Conservation (phyloP, 306 rosid genomes). For the Abrus pulchellus region DNA sequence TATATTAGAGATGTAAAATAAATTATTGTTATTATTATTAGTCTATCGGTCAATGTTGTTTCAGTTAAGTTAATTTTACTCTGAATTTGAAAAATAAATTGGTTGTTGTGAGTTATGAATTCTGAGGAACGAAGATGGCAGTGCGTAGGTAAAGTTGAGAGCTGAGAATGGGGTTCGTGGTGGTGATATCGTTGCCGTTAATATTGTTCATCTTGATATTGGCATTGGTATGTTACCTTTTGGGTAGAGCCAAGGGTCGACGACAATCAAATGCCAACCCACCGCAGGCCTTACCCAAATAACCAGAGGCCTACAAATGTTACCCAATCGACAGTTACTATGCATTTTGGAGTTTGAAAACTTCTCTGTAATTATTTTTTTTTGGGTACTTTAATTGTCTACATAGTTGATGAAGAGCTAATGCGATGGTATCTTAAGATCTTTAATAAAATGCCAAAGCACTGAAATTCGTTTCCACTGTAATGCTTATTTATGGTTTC, state of each 20-base stretch:
- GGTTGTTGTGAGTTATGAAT: background rate
- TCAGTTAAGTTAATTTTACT: background rate
- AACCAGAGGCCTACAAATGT: conserved; percentile 1
- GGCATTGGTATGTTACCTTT: conserved; percentile 62
- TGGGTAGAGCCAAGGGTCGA: conserved; percentile 58
- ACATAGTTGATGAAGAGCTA: background rate
- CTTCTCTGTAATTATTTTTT: background rate
- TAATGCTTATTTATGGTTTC: background rate
- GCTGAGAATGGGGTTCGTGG: conserved; percentile 49
- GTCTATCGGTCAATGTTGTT: background rate
- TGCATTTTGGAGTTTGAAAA: conserved; percentile 1
- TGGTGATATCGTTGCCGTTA: conserved; percentile 65
- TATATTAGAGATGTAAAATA: too few species aligned
- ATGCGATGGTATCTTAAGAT: background rate
- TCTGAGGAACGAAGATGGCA: conserved; percentile 21
- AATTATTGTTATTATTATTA: background rate
- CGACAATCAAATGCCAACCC: conserved; percentile 40
- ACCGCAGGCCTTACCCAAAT: conserved; percentile 42
- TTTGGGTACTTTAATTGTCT: background rate
- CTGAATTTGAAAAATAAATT: background rate
- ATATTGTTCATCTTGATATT: conserved; percentile 61
- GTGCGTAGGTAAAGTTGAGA: conserved; percentile 1
- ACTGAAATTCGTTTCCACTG: background rate
- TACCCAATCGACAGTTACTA: background rate
- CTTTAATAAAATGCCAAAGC: conserved; percentile 12